These are phyloP conservation scores for Breynia disticha DNA, from an alignment of 441 rosid species.

Conservation along the genomic window DNA sequence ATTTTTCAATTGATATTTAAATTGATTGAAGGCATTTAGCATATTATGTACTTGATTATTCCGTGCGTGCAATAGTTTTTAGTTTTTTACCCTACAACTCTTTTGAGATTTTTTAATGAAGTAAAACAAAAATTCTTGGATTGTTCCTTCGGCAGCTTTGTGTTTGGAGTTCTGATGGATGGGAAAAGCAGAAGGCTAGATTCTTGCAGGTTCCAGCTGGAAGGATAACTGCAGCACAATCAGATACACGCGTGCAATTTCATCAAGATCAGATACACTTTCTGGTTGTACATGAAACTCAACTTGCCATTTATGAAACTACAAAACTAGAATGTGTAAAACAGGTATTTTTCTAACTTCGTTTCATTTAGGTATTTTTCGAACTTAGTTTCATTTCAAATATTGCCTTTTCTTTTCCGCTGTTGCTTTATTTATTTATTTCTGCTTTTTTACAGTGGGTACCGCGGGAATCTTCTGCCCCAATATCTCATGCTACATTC, in stretches of 20 bases:
- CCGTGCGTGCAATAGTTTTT: too few species aligned
- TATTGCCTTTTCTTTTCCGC: not conserved
- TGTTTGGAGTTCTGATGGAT: constrained; percentile 90
- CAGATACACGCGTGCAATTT: constrained; percentile 92
- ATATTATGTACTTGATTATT: too few species aligned
- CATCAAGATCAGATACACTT: constrained; percentile 71
- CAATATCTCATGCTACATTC: constrained; percentile 78
- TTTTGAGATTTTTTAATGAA: too few species aligned
- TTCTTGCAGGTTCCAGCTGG: constrained; percentile 73
- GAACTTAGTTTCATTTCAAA: too few species aligned
- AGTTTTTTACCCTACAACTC: too few species aligned
- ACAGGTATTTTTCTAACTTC: constrained; percentile 35
- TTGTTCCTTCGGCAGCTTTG: constrained; percentile 39
- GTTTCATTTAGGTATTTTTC: constrained; percentile 45
- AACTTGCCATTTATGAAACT: constrained; percentile 66
- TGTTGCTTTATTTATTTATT: not conserved
- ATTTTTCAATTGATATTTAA: too few species aligned
- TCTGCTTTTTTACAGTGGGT: constrained; percentile 44
- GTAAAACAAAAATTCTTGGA: not conserved
- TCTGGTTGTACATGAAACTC: constrained; percentile 77
- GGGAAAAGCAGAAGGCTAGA: constrained; percentile 84
- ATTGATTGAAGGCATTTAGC: too few species aligned
- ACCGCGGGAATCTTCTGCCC: constrained; percentile 59
- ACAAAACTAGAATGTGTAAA: constrained; percentile 65
- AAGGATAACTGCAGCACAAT: constrained; percentile 42